A percentile compares a stretch with the other conserved stretches of the same genome.
Conservation (phyloP, 768 basidiomycete species). For the Paxillus rubicundulus region DNA sequence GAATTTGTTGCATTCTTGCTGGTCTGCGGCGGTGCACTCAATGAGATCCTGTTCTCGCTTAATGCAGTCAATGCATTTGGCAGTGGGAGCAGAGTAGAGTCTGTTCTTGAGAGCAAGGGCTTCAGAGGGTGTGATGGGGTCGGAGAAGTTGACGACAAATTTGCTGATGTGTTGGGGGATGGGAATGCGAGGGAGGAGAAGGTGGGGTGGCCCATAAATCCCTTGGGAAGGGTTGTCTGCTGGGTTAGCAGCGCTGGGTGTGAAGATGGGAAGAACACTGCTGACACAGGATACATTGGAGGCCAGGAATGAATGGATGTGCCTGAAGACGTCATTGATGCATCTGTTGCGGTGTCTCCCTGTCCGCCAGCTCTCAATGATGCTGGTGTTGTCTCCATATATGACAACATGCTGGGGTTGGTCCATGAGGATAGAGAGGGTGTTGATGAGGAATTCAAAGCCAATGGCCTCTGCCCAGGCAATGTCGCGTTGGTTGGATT, state of each 20-base stretch:
- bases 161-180: no score
- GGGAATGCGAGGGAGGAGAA: neutral
- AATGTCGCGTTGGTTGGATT: neutral
- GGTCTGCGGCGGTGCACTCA: no score
- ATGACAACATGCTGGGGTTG: neutral
- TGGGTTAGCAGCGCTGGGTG: conserved; percentile 4
- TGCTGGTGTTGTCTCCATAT: conserved; percentile 8
- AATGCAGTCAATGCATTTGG: no score
- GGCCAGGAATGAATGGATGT: neutral
- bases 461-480: conserved; percentile 20
- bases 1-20: no score
- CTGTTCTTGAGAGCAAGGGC: no score
- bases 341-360: conserved; percentile 4
- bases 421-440: neutral
- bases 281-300: conserved; percentile 12
- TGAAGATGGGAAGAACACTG: neutral
- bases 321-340: conserved; percentile 13
- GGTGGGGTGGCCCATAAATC: neutral
- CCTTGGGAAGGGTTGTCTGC: conserved; percentile 4
- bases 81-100: no score
- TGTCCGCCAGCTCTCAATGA: conserved; percentile 12
- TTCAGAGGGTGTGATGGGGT: no score
- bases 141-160: conserved; percentile 18
- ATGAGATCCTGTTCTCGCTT: no score
- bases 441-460: conserved; percentile 11